These are phyloP conservation scores for Salvia splendens DNA, from an alignment of 257 asterid species.

Conservation along the genomic window DNA sequence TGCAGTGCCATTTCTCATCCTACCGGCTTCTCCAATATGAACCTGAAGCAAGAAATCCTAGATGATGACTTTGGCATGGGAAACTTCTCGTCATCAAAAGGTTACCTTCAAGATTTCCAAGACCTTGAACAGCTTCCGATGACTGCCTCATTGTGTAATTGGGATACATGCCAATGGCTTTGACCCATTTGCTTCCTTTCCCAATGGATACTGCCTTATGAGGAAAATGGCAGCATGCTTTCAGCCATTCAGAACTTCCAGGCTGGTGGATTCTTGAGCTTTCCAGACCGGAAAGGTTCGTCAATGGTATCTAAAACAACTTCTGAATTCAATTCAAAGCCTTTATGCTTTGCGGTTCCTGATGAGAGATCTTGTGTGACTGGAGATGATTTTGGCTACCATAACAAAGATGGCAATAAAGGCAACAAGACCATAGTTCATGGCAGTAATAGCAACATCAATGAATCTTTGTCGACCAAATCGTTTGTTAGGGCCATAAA, in stretches of 20 bases:
- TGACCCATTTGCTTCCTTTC: slow-evolving; percentile 56
- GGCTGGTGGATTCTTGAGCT: slow-evolving; percentile 37
- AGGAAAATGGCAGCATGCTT: slow-evolving; percentile 36
- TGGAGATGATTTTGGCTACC: slow-evolving; percentile 41
- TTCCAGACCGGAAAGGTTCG: slow-evolving; percentile 34
- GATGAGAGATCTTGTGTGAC: slow-evolving; percentile 70
- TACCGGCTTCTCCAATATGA: slow-evolving; percentile 36
- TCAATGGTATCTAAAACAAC: slow-evolving; percentile 33
- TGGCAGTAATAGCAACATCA: slow-evolving; percentile 20
- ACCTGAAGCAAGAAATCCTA: slow-evolving; percentile 41
- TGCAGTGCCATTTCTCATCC: slow-evolving; percentile 29
- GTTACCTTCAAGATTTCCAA: slow-evolving; percentile 58
- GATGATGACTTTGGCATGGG: slow-evolving; percentile 46
- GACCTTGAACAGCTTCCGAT: slow-evolving; percentile 50
- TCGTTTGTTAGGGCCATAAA: slow-evolving; percentile 37
- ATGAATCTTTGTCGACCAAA: slow-evolving; percentile 32
- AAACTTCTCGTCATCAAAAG: slow-evolving; percentile 40
- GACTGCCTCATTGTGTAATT: slow-evolving; percentile 37
- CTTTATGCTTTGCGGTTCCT: slow-evolving; percentile 43
- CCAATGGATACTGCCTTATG: slow-evolving; percentile 43
- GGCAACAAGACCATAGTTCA: slow-evolving; percentile 30
- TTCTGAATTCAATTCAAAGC: slow-evolving; percentile 32
- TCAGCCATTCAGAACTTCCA: slow-evolving; percentile 38
- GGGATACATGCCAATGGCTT: slow-evolving; percentile 41
- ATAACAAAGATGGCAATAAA: slow-evolving; percentile 31